phyloP scores from a whole-genome alignment of 768 basidiomycete species.

The Kwoniella sp. region DNA sequence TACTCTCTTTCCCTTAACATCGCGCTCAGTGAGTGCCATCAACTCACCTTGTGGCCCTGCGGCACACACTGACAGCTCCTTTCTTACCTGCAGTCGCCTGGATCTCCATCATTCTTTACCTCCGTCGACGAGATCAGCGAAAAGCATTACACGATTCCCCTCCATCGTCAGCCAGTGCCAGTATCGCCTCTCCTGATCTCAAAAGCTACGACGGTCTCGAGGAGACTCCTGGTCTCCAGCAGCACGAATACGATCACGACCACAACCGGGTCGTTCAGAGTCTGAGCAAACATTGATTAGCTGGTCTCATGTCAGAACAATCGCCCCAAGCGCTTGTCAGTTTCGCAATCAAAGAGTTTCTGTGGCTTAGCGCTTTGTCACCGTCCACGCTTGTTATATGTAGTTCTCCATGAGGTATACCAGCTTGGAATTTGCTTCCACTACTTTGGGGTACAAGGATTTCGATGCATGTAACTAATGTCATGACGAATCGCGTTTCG shows the following conservation, averaged over 20 bases:
- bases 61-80: background rate
- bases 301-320: no score
- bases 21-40: constrained; percentile 35
- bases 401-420: no score
- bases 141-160: constrained; percentile 16
- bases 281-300: background rate
- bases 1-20: constrained; percentile 32
- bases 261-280: background rate
- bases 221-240: background rate
- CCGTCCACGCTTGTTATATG: no score
- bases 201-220: background rate
- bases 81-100: constrained; percentile 22
- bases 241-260: background rate
- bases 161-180: background rate
- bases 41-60: no score
- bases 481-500: no score
- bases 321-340: no score
- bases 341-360: no score
- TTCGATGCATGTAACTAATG: no score
- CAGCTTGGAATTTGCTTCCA: no score
- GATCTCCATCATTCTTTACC: constrained; percentile 28
- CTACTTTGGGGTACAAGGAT: no score
- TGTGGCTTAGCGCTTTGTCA: no score
- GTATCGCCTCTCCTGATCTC: background rate
- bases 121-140: constrained; percentile 28